These are phyloP conservation scores for Fusarium pilosicola DNA, from an alignment of 2,329 filamentous ascomycete species.

Conservation along the genomic window DNA sequence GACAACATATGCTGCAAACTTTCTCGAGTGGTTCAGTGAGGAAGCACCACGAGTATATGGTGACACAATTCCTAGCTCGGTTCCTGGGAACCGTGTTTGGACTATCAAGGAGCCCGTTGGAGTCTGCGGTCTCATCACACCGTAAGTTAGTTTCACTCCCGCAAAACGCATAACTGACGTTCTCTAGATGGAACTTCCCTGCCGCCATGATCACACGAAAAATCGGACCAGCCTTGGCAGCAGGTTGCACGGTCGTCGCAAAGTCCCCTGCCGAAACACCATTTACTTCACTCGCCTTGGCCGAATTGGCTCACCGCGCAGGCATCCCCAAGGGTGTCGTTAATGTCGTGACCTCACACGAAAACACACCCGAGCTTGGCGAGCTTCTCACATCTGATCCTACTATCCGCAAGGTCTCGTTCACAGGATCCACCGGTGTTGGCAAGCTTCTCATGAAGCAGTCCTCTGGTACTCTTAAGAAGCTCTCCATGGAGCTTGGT, in stretches of 20 bases:
- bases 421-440: slow-evolving; percentile 82
- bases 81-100: slow-evolving; percentile 77
- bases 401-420: slow-evolving; percentile 87
- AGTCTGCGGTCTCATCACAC: slow-evolving; percentile 84
- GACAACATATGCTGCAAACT: slow-evolving; percentile 76
- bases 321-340: slow-evolving; percentile 91
- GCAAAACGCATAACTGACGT: background rate
- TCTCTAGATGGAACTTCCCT: slow-evolving; percentile 80
- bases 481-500: slow-evolving; percentile 86
- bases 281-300: slow-evolving; percentile 87
- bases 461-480: slow-evolving; percentile 84
- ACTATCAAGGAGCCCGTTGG: slow-evolving; percentile 87
- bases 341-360: slow-evolving; percentile 83
- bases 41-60: slow-evolving; percentile 80
- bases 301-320: slow-evolving; percentile 85
- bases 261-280: slow-evolving; percentile 95
- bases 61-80: slow-evolving; percentile 75
- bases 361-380: slow-evolving; percentile 85
- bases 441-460: slow-evolving; percentile 89
- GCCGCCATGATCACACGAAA: slow-evolving; percentile 80
- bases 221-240: slow-evolving; percentile 80
- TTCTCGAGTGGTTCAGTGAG: slow-evolving; percentile 85
- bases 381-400: slow-evolving; percentile 76
- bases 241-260: slow-evolving; percentile 93
- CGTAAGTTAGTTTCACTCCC: slow-evolving; percentile 52